Evolutionary conservation across 2,329 filamentous ascomycete genomes (phyloP), one percentile per base, ranked within the genome.

Genomic region (Aschersonia sp.): DNA sequence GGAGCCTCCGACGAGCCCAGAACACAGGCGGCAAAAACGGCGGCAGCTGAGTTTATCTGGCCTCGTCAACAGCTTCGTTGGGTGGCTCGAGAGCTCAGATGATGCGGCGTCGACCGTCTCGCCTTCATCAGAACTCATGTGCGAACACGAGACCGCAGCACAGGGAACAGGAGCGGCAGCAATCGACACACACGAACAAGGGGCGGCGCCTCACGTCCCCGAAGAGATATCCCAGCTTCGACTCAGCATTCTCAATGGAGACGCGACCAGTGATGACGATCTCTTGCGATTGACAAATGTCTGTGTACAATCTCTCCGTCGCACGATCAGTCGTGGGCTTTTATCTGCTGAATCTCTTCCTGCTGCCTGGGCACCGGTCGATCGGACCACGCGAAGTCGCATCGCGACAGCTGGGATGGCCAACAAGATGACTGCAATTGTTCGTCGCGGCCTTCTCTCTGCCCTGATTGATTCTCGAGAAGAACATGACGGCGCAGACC

Each of bases 1-100:
- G 76, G 60, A 69, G 39, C 64, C 74, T 7, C 75, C 76, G 7
- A 67, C 59, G 10, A 49, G 59, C 4, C 52, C 59, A 8, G 54
- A 58, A 45, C 48, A 56, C 6, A 58, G 58, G 4, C 54, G 52
- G n/a, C 52, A 50, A 30, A 59, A 58, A 47, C 51, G 51, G 37
- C 41, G 51, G 11, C 49, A 50, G 12, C 37, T 56, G 6, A 55
- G 47, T 31, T 45, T 55, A 1, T 52, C 52, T 5, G 49, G 45
- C 1, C 12, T 59, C 1, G 46, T 63, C 22, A 58, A 58, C n/a
- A 55, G 46, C 41, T 59, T 60, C 47, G 54, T 62, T 10, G 45
- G 51, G 14, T 60, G 60, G 58, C 51, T 62, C n/a, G 51, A 56
- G 41, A 54, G 51, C 43, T 54, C 54, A 2, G 43, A 22, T 22